Evolutionary conservation across 169 alveolate species (phyloP), one percentile per base, ranked within the genome.

Genomic region (Cystoisospora suis): DNA sequence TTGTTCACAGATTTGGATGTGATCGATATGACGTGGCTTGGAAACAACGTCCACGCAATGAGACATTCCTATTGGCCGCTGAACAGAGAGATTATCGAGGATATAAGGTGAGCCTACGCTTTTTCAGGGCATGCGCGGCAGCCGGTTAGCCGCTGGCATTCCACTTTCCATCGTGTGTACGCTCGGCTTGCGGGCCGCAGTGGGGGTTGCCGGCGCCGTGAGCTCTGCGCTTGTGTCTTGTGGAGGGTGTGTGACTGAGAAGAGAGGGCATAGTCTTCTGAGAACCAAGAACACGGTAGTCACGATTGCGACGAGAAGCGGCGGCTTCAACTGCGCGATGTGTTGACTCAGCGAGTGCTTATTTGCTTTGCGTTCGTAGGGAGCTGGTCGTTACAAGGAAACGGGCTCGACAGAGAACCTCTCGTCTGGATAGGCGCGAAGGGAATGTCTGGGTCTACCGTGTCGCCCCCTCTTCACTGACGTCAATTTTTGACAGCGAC

Each of bases 401-500:
- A 47, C 94, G 98, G 34, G 98, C 98, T 32, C 95, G 95, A 32
- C 97, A 96, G 75, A 87, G 98, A 49, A 97, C 96, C 29, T 95
- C 97, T 23, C 88, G 98, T 69, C 94, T 97, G 49, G 98, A 97
- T 87, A 90, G 97, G 38, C 80, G 98, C 32, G 95, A 97, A 75
- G 98, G 98, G 0, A 97, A 97, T 85, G 98, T 97, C 17, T 96
- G 95, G 94, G 98, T 96, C 20, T 90, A 94, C 94, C 77, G 98
- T 91, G 91, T 97, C 93, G 81, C 97, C 96, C 90, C 96, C 3
- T 87, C 91, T 9, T 75, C 86, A 9, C 56, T 87, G 42, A 87
- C 86, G 1, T 87, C 91, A 9, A 87, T 87, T 15, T 87, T 87
- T 69, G 91, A 87, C 75, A 87, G 91, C 40, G 91, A 87, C 34